phyloP scores from a whole-genome alignment of 208 protist genomes.

The Crithidia sp. region DNA sequence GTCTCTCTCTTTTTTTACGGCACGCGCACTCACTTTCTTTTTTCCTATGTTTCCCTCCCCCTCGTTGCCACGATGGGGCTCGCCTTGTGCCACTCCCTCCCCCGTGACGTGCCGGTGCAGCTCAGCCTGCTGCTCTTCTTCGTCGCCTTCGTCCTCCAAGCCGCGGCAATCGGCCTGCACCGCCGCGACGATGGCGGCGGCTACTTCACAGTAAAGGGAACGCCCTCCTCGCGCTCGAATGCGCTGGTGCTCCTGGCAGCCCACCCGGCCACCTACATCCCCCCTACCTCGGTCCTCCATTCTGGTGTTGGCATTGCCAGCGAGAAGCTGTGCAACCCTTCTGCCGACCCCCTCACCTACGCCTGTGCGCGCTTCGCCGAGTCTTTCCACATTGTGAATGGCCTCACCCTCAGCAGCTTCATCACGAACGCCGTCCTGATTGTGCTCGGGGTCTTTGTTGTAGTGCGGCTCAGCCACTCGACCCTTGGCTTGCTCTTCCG shows the following conservation, averaged over 20 bases:
- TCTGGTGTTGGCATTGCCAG: neutral
- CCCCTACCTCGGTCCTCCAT: conserved; percentile 2
- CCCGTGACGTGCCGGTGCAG: conserved; percentile 49
- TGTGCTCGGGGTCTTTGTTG: conserved; percentile 37
- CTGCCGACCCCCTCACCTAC: conserved; percentile 26
- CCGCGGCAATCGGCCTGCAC: conserved; percentile 45
- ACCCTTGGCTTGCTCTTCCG: conserved; percentile 38
- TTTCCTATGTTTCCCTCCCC: conserved; percentile 4
- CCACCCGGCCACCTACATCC: conserved; percentile 41
- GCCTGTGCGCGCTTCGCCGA: conserved; percentile 66
- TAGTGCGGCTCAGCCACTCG: conserved; percentile 39
- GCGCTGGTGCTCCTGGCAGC: conserved; percentile 41
- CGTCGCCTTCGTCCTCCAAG: conserved; percentile 53
- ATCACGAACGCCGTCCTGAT: conserved; percentile 46
- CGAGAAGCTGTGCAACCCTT: conserved; percentile 48
- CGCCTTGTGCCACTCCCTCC: conserved; percentile 52
- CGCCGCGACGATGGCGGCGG: conserved; percentile 32
- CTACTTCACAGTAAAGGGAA: conserved; percentile 32
- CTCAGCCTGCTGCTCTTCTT: conserved; percentile 48
- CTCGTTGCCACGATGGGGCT: conserved; percentile 34
- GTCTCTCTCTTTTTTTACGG: too few relatives aligned
- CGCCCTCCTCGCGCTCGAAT: neutral
- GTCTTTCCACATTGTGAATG: conserved; percentile 54
- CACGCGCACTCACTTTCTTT: neutral
- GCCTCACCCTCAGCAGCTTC: conserved; percentile 55